Evolutionary conservation across 345 rosid species (phyloP), one percentile per base, ranked within the genome.

Genomic region (Boechera retrofracta): DNA sequence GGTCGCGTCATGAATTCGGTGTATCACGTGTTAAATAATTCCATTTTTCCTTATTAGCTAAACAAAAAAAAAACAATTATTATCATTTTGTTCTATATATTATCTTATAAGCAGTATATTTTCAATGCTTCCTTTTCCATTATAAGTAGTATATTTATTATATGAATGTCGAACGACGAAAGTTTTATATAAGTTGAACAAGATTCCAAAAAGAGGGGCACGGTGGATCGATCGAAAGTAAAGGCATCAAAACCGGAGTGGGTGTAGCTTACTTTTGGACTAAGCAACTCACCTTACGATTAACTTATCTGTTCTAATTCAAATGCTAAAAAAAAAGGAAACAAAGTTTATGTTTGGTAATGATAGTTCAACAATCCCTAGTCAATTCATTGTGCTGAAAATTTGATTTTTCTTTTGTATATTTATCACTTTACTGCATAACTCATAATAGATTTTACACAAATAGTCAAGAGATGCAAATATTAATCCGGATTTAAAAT

Each of bases 11-110:
- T 7, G 52, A 49, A 72, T 49, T 71, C 63, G 81, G 63, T 71
- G 67, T 49, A 57, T 71, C 81, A 77, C 81, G 81, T 64, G 81
- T 77, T 64, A 32, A 24, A 63, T 63, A 44, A 44, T 54, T 29
- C 15, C 6, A 2, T 48, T 58, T 49, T 42, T 0, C 4, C 11
- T 29, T 18, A 41, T 31, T 57, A 36, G 35, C 9, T n/a, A 60
- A 28, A 28, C 2, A 28, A 28, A 28, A 28, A 28, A 28, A 28
- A 28, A 28, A 28, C 29, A 28, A 28, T 28, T 28, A 28, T 11
- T 10, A 12, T 11, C 16, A 42, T 6, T 49, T 52, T 38, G 26
- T 35, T 52, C 9, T 10, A 28, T 28, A 28, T 28, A 68, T 68
- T 53, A 52, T 21, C 15, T 51, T 47, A 32, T 63, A 28, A 38